phyloP scores from a whole-genome alignment of 2,329 filamentous ascomycete genomes.

The Beauveria sp. region DNA sequence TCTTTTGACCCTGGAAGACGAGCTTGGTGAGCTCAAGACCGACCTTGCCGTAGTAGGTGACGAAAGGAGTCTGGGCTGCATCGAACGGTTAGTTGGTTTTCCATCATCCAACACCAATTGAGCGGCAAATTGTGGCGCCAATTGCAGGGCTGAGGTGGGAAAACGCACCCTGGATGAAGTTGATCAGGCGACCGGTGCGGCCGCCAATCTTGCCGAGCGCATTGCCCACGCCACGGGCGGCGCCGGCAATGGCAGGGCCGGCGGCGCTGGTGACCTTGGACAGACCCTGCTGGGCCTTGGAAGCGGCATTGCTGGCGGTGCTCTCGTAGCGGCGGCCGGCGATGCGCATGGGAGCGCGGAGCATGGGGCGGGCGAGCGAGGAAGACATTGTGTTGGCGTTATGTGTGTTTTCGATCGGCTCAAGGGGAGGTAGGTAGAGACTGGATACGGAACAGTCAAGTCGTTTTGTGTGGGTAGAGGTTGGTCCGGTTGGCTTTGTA shows the following conservation, averaged over 20 bases:
- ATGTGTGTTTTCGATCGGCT: constrained; percentile 8
- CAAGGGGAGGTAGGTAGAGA: constrained; percentile 9
- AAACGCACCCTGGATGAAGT: constrained; percentile 73
- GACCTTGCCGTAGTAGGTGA: constrained; percentile 88
- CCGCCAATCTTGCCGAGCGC: constrained; percentile 74
- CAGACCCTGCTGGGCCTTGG: constrained; percentile 68
- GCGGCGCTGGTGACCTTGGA: constrained; percentile 74
- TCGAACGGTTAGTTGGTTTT: background rate
- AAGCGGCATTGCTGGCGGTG: constrained; percentile 33
- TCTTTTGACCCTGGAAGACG: constrained; percentile 79
- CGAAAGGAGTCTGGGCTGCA: constrained; percentile 73
- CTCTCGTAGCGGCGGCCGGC: constrained; percentile 55
- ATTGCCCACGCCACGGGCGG: constrained; percentile 57
- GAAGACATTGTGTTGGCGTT: constrained; percentile 18
- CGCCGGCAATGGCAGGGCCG: constrained; percentile 66
- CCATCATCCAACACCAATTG: background rate
- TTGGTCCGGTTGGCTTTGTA: constrained; percentile 12
- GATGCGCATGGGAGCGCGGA: constrained; percentile 39
- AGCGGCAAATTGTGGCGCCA: background rate
- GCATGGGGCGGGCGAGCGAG: constrained; percentile 34
- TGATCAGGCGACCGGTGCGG: constrained; percentile 69
- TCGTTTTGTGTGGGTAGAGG: background rate
- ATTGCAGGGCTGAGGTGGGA: too few species aligned
- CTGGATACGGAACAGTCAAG: constrained; percentile 6
- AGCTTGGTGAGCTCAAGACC: constrained; percentile 81